These are phyloP conservation scores for Aspergillus biplanus DNA, from an alignment of 495 filamentous ascomycete genomes.

Conservation along the genomic window DNA sequence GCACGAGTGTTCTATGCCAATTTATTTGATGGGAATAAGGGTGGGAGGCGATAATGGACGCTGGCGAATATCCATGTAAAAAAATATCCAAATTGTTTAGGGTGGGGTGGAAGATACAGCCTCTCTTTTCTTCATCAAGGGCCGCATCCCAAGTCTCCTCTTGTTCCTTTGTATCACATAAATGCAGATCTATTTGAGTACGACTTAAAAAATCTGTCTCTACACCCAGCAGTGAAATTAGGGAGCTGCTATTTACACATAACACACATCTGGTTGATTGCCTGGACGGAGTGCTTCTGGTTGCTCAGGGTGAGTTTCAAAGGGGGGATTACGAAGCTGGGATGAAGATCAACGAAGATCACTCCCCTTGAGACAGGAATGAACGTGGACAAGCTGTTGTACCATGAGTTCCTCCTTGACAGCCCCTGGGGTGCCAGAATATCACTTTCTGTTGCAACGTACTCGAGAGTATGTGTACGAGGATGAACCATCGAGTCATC, in stretches of 20 bases:
- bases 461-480: too few relatives aligned
- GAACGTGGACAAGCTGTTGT: too few relatives aligned
- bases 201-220: too few relatives aligned
- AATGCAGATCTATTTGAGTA: constrained; percentile 3
- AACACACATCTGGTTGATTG: too few relatives aligned
- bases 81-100: constrained; percentile 9
- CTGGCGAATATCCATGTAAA: constrained; percentile 10
- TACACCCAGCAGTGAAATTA: too few relatives aligned
- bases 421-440: too few relatives aligned
- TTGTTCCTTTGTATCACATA: neutral
- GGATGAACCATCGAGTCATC: too few relatives aligned
- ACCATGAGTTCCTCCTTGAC: too few relatives aligned
- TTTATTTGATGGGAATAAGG: neutral
- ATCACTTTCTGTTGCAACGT: too few relatives aligned
- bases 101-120: constrained; percentile 3
- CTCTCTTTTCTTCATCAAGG: constrained; percentile 12
- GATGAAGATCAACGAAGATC: constrained; percentile 5
- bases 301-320: neutral
- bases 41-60: neutral
- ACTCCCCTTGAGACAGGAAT: too few relatives aligned
- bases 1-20: constrained; percentile 4
- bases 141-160: neutral
- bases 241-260: too few relatives aligned
- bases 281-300: neutral
- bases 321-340: neutral